A percentile compares a stretch with the other conserved stretches of the same genome.
Conservation (phyloP, 805 yeast genomes). For the Saccharomyces eubayanus region DNA sequence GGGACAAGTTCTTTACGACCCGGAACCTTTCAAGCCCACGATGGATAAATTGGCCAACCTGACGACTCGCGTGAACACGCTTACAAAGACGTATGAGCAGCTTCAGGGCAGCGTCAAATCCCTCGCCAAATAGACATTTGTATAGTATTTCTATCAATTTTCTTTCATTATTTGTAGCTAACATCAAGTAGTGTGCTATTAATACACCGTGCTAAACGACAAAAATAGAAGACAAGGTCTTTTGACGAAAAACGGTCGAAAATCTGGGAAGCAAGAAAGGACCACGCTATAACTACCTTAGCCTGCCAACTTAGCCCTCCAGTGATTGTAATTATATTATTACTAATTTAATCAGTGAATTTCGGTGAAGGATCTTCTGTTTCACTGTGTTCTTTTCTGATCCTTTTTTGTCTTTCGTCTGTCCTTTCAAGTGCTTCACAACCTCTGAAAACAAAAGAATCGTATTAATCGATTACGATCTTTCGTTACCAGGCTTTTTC, state of each 20-base stretch:
- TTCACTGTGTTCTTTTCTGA: not conserved
- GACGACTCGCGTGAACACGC: constrained; percentile 8
- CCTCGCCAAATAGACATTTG: not conserved
- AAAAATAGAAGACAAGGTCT: not conserved
- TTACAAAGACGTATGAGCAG: constrained; percentile 8
- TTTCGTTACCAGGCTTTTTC: not conserved
- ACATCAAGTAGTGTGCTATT: not conserved
- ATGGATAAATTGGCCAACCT: constrained; percentile 8
- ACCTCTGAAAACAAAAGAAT: not conserved
- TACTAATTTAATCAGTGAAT: not conserved
- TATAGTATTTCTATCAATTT: not conserved
- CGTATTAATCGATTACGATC: not conserved
- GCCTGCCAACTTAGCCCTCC: not conserved
- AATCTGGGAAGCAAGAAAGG: not conserved
- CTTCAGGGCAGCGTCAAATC: not conserved
- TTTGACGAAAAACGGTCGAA: not conserved
- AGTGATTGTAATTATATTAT: not conserved
- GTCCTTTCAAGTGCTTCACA: not conserved
- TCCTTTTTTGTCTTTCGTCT: not conserved
- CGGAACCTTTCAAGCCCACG: constrained; percentile 4
- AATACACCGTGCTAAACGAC: not conserved
- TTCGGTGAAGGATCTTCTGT: not conserved
- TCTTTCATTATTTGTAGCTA: not conserved
- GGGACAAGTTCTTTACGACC: constrained; percentile 13
- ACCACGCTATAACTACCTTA: not conserved